These are phyloP conservation scores for Pichia nanzhaoensis DNA, from an alignment of 805 yeast genomes.

Conservation along the genomic window DNA sequence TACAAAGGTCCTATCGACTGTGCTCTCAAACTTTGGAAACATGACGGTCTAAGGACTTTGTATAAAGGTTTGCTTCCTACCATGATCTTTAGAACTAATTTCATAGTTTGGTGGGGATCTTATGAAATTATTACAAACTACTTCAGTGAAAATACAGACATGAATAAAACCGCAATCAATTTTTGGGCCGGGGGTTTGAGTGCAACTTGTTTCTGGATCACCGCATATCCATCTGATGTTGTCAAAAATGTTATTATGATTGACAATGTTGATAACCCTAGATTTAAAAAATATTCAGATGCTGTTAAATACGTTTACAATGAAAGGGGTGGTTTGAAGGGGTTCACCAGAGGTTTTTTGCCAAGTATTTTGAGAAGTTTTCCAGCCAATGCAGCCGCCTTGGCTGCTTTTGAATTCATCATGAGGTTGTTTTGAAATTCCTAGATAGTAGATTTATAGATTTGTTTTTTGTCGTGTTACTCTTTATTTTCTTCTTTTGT, in stretches of 20 bases:
- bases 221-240: constrained; percentile 86
- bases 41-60: constrained; percentile 63
- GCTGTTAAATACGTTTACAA: constrained; percentile 66
- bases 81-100: constrained; percentile 79
- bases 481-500: neutral
- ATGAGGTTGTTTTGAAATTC: constrained; percentile 40
- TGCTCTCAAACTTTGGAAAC: constrained; percentile 46
- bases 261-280: constrained; percentile 66
- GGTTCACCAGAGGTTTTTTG: constrained; percentile 74
- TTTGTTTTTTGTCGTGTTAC: neutral
- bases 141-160: constrained; percentile 55
- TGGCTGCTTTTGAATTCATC: constrained; percentile 84
- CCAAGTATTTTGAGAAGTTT: constrained; percentile 78
- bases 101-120: constrained; percentile 91
- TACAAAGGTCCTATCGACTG: constrained; percentile 82
- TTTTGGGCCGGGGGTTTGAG: constrained; percentile 91
- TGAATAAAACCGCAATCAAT: constrained; percentile 66
- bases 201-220: constrained; percentile 82
- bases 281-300: constrained; percentile 60
- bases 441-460: neutral
- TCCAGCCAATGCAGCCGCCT: constrained; percentile 92
- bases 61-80: constrained; percentile 83
- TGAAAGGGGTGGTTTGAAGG: constrained; percentile 52
- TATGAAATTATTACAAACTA: constrained; percentile 71
- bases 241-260: constrained; percentile 82